Conservation (phyloP, 169 alveolate genomes). For the Plasmodium chabaudi region DNA sequence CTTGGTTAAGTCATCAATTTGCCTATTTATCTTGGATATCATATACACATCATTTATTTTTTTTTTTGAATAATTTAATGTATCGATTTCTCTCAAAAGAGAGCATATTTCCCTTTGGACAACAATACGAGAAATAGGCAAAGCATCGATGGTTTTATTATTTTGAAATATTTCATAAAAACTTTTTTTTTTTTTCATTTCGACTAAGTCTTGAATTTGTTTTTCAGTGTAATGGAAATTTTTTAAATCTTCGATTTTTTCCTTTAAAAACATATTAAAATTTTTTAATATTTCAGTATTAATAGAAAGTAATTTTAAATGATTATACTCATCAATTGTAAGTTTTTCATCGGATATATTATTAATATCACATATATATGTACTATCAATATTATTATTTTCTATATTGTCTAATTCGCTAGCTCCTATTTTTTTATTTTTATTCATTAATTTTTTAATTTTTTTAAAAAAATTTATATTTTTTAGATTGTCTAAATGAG, state of each 20-base stretch:
- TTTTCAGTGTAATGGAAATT: slow-evolving; percentile 63
- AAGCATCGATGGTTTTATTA: slow-evolving; percentile 40
- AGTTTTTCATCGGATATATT: slow-evolving; percentile 54
- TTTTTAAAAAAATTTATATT: slow-evolving; percentile 19
- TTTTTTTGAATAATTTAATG: slow-evolving; percentile 29
- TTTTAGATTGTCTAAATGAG: slow-evolving; percentile 39
- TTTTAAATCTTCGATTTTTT: slow-evolving; percentile 72
- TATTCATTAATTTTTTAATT: slow-evolving; percentile 31
- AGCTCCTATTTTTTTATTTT: slow-evolving; percentile 35
- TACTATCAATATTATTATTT: not conserved
- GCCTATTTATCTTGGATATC: slow-evolving; percentile 10
- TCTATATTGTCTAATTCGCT: slow-evolving; percentile 8
- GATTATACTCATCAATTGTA: slow-evolving; percentile 62
- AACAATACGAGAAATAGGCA: slow-evolving; percentile 54
- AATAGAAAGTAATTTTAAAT: slow-evolving; percentile 48
- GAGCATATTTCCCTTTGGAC: slow-evolving; percentile 70
- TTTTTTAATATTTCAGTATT: slow-evolving; percentile 40
- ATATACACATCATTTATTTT: slow-evolving; percentile 17
- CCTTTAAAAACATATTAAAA: slow-evolving; percentile 43
- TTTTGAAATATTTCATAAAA: slow-evolving; percentile 51
- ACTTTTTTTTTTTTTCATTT: slow-evolving; percentile 56
- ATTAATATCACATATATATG: slow-evolving; percentile 45
- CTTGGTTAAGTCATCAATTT: slow-evolving; percentile 31
- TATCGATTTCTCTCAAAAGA: slow-evolving; percentile 61
- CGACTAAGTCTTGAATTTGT: slow-evolving; percentile 59